phyloP scores from a whole-genome alignment of 768 basidiomycete species.

The Lactarius quietus region DNA sequence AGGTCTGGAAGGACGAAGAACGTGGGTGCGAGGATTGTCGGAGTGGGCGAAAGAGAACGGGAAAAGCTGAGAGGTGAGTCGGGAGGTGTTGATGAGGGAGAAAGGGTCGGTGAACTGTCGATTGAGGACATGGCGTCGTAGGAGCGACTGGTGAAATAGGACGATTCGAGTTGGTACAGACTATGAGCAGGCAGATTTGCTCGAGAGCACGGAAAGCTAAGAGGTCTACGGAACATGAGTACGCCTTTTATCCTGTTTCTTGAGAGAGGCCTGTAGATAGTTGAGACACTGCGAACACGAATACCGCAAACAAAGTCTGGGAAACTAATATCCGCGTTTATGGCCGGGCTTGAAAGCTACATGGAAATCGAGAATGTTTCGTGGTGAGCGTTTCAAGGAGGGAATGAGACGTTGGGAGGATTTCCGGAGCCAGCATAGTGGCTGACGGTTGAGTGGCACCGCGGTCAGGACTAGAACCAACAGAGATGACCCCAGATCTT shows the following conservation, averaged over 20 bases:
- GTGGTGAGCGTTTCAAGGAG: background rate
- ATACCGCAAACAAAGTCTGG: background rate
- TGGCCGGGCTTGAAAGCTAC: conserved; percentile 11
- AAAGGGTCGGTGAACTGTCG: conserved; percentile 20
- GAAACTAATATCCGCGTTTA: conserved; percentile 8
- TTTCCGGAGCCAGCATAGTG: conserved; percentile 17
- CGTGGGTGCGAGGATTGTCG: conserved; percentile 14
- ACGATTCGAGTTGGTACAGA: background rate
- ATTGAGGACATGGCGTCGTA: conserved; percentile 13
- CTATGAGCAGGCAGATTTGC: conserved; percentile 1
- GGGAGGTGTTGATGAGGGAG: conserved; percentile 15
- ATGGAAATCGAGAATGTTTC: conserved; percentile 8
- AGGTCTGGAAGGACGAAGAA: conserved; percentile 60
- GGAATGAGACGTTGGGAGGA: conserved; percentile 1
- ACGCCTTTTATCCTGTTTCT: conserved; percentile 20
- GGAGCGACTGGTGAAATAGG: background rate
- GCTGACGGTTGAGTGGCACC: conserved; percentile 17
- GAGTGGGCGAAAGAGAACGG: conserved; percentile 21
- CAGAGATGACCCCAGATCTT: conserved; percentile 12
- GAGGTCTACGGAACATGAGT: conserved; percentile 3
- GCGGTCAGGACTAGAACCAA: conserved; percentile 21
- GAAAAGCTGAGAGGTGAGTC: background rate
- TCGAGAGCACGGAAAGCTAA: conserved; percentile 1
- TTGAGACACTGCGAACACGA: conserved; percentile 7
- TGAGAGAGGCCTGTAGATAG: background rate